Percentiles rank a stretch among this genome's conserved stretches.
phyloP scores from a whole-genome alignment of 2,329 filamentous ascomycete species.

The Cladobotryum mycophilum region DNA sequence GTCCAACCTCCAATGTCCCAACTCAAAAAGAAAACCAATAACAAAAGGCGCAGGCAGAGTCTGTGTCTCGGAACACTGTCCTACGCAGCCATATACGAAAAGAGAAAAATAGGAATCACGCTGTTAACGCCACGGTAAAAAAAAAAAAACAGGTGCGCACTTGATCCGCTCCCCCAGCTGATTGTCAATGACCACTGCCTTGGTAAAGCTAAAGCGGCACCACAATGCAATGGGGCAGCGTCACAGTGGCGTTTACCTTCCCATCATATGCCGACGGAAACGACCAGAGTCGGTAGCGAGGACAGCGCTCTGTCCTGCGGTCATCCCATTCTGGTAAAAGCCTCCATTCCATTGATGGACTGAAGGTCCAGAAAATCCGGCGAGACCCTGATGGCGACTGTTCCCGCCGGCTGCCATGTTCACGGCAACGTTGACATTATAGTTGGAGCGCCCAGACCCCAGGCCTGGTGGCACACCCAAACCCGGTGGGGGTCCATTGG shows the following conservation, averaged over 20 bases:
- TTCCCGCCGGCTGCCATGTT: slow-evolving; percentile 9
- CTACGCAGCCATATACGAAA: neutral
- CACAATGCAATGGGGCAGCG: neutral
- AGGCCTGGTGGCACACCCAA: slow-evolving; percentile 70
- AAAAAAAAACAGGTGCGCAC: slow-evolving; percentile 2
- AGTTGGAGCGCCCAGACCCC: slow-evolving; percentile 25
- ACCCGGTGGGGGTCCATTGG: slow-evolving; percentile 75
- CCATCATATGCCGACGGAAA: slow-evolving; percentile 29
- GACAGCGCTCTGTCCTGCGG: slow-evolving; percentile 15
- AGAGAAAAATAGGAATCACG: neutral
- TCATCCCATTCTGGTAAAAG: slow-evolving; percentile 17
- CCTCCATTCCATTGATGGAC: slow-evolving; percentile 21
- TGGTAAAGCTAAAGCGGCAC: neutral
- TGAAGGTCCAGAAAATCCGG: slow-evolving; percentile 15
- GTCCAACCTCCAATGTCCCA: neutral
- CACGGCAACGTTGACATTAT: slow-evolving; percentile 15
- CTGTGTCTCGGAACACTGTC: slow-evolving; percentile 2
- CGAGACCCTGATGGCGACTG: slow-evolving; percentile 9
- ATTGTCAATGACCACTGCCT: neutral
- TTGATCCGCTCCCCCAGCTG: neutral
- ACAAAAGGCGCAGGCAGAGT: neutral
- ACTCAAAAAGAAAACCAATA: neutral
- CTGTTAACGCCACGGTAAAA: neutral
- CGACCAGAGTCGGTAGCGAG: slow-evolving; percentile 18
- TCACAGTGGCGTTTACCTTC: slow-evolving; percentile 17